Conservation (phyloP, 495 filamentous ascomycete genomes). For the Bathelium albidoporum region DNA sequence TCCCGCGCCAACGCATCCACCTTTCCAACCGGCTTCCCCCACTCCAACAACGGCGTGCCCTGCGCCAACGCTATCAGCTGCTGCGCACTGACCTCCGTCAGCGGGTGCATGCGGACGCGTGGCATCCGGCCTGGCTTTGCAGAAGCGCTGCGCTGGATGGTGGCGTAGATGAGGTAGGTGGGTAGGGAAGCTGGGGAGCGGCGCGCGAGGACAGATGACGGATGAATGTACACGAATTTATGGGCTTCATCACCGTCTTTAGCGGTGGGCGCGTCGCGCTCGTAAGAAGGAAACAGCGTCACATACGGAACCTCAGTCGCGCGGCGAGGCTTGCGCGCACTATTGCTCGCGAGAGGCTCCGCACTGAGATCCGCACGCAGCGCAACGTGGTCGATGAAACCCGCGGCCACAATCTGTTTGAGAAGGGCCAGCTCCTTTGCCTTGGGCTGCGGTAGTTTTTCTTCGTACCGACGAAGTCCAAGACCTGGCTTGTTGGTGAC, state of each 20-base stretch:
- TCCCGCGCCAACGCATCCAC: conserved; percentile 45
- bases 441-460: conserved; percentile 54
- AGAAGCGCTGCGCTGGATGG: conserved; percentile 62
- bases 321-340: conserved; percentile 58
- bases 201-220: conserved; percentile 64
- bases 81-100: conserved; percentile 62
- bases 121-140: conserved; percentile 47
- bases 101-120: conserved; percentile 81
- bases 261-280: conserved; percentile 11
- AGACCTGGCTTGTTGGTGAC: conserved; percentile 53
- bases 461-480: conserved; percentile 47
- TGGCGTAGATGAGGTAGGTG: conserved; percentile 75
- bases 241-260: conserved; percentile 29
- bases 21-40: conserved; percentile 84
- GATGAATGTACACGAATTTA: conserved; percentile 72
- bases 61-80: conserved; percentile 74
- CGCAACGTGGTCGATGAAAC: conserved; percentile 92
- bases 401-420: conserved; percentile 82
- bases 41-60: conserved; percentile 73
- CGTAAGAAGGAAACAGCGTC: conserved; percentile 64
- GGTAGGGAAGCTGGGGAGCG: conserved; percentile 60
- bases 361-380: conserved; percentile 78
- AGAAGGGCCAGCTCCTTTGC: conserved; percentile 66
- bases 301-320: conserved; percentile 87
- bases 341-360: conserved; percentile 52